Evolutionary conservation across 805 yeast genomes (phyloP).

Genomic region (Ogataea naganishii): DNA sequence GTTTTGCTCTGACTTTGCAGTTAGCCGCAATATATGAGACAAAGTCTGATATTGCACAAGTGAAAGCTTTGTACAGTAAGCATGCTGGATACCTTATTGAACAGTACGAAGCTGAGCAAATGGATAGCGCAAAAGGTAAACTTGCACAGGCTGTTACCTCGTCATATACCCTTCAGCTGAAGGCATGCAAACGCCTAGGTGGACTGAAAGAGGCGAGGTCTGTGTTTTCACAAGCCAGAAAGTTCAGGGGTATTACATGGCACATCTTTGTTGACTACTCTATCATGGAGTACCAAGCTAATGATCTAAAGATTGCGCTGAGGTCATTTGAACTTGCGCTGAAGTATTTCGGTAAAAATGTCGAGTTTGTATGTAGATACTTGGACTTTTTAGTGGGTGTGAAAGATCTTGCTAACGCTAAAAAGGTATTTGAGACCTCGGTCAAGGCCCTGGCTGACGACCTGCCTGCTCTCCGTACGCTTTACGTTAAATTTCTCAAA

Average conservation of each 20-base stretch:
- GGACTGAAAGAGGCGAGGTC: constrained; percentile 52
- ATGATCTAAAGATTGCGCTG: constrained; percentile 58
- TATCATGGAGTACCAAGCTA: constrained; percentile 63
- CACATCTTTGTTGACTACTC: constrained; percentile 81
- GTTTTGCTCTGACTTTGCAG: constrained; percentile 57
- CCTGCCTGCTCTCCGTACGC: constrained; percentile 30
- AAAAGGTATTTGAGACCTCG: constrained; percentile 75
- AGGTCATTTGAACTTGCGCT: constrained; percentile 76
- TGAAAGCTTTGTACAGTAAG: constrained; percentile 39
- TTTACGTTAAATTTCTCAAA: constrained; percentile 51
- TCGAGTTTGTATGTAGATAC: constrained; percentile 59
- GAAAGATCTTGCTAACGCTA: constrained; percentile 63
- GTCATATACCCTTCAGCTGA: constrained; percentile 64
- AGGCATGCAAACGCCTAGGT: constrained; percentile 50
- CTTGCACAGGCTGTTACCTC: constrained; percentile 38
- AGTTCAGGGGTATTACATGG: constrained; percentile 52
- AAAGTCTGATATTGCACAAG: constrained; percentile 38
- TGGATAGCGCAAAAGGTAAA: constrained; percentile 4
- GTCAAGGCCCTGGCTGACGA: constrained; percentile 42
- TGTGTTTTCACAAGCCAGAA: constrained; percentile 63
- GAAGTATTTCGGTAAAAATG: constrained; percentile 40
- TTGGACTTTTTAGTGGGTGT: constrained; percentile 60
- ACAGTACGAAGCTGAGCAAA: constrained; percentile 23
- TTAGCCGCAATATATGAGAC: constrained; percentile 65
- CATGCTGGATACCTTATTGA: constrained; percentile 39